Evolutionary conservation across 495 filamentous ascomycete species (phyloP), one percentile per base, ranked within the genome.

Genomic region (Penicillium atrosanguineum): DNA sequence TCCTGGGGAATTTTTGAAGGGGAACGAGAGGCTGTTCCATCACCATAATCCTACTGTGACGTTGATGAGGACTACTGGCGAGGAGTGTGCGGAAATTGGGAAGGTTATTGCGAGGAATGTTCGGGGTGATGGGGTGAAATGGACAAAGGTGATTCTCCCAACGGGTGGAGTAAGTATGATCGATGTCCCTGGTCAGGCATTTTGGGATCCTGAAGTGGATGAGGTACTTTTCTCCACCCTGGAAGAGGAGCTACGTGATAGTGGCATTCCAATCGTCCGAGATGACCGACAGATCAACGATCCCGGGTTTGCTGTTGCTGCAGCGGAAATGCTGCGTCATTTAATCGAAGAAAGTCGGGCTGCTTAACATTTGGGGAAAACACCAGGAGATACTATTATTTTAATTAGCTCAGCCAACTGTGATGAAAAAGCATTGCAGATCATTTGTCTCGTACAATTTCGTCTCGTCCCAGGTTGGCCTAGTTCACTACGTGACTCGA

Each of bases 21-120:
- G 42, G 7, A 16, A 29, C 14, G 45, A 31, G 6, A 66, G 84
- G 39, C 68, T 67, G n/a, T 62, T 87, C 9, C 77, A 79, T 54
- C 81, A 79, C 63, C 87, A 90, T 60, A 88, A 88, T 61, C 71
- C 82, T 1, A 75, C 72, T 0, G 83, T 89, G 18, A 88, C 87
- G 3, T 56, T 90, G 7, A 78, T 88, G 75, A 55, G 87, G 44
- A 83, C 84, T 6, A 79, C 70, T 2, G 50, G 45, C 19, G 70
- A 80, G 21, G 86, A 90, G 62, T 80, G 74, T 52, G 52, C 44
- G 11, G 44, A 71, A 18, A 70, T 89, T 28, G 86, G 77, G 9
- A 59, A 52, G 38, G 75, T 78, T 40, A 79, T 88, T 29, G 76
- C 73, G 4, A 57, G 65, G 37, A 85, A 82, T 55, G 50, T 89